Evolutionary conservation across 2,329 filamentous ascomycete species (phyloP).

Genomic region (Colletotrichum scovillei): DNA sequence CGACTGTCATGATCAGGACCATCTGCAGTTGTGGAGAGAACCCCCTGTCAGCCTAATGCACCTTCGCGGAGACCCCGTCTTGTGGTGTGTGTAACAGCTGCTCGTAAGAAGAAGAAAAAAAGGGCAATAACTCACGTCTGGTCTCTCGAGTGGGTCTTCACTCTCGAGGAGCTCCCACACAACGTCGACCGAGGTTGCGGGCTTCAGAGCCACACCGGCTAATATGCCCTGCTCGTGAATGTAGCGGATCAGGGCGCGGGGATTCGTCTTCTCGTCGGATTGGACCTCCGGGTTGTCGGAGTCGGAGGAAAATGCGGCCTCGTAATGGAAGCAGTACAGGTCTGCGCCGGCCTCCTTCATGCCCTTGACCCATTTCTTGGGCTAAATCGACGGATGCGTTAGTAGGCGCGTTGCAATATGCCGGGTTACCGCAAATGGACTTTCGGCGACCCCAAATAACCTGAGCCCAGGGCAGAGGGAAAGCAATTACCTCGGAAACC

Average conservation of each 20-base stretch:
- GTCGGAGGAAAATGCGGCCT: conserved; percentile 90
- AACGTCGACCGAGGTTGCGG: conserved; percentile 89
- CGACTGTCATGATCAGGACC: conserved; percentile 98
- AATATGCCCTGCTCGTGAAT: conserved; percentile 91
- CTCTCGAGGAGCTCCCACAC: conserved; percentile 90
- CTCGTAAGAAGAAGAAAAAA: neutral
- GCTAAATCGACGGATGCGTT: conserved; percentile 61
- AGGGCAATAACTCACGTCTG: conserved; percentile 77
- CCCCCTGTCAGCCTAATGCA: conserved; percentile 9
- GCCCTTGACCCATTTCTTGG: conserved; percentile 97
- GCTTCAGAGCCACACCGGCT: conserved; percentile 96
- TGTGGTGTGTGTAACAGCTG: neutral
- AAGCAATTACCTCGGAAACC: conserved; percentile 84
- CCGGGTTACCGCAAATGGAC: neutral
- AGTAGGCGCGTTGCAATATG: neutral
- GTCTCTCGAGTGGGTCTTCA: conserved; percentile 77
- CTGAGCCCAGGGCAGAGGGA: neutral
- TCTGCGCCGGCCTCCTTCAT: conserved; percentile 96
- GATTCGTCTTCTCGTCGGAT: conserved; percentile 79
- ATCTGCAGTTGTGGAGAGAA: conserved; percentile 69
- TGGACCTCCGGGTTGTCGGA: conserved; percentile 81
- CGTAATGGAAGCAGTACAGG: conserved; percentile 99
- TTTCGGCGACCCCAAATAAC: neutral
- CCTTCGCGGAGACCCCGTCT: neutral
- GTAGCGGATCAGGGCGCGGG: conserved; percentile 86